Base-by-base conservation (phyloP, 495 filamentous ascomycete species). In the Penicilliopsis zonata region DNA sequence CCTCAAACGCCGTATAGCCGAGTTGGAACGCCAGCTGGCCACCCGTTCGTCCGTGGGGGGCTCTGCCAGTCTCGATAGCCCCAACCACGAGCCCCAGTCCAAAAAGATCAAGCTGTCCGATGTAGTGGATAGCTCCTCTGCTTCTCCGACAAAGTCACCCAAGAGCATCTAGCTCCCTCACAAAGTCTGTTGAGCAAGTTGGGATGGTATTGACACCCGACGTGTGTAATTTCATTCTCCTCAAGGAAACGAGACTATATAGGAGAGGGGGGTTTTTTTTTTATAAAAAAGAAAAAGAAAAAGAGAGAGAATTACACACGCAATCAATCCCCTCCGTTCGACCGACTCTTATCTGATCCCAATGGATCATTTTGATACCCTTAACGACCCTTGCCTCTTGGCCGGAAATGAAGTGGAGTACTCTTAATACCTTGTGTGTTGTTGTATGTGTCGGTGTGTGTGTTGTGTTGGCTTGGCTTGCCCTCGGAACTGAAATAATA, bases 1-100 rank as follows among this genome's bases (percentile, higher is more conserved):
- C 27, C 68, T 95, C 15, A 93, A 93, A 55, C 67, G 77, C 31
- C 72, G 81, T 28, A 64, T 95, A 4, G 77, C 80, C 24, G 86
- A 94, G 35, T 60, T 86, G 19, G 88, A 94, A 49, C 63, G 57
- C 34, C 76, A 82, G 34, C 33, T 78, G 9, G 41, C 42, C 5
- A 70, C 75, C 15, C 37, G 39, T 14, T 31, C 31, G 8, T 41
- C 37, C 24, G 28, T 40, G 4, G 37, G 37, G 5, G 44, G 43
- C 23, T 1, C 32, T 2, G 27, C 34, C n/a, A 36, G 22, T 18
- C 42, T 35, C 26, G 56, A 61, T 24, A 52, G 41, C 20, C 49
- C 51, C 17, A 43, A 44, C 18, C n/a, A n/a, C n/a, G 63, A 70
- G 36, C 65, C 65, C n/a, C 39, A 52, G 10, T 49, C 63, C 7